A percentile compares a stretch with the other conserved stretches of the same genome.
phyloP scores from a whole-genome alignment of 805 yeast species.

The Tetrapisispora arboricola region DNA sequence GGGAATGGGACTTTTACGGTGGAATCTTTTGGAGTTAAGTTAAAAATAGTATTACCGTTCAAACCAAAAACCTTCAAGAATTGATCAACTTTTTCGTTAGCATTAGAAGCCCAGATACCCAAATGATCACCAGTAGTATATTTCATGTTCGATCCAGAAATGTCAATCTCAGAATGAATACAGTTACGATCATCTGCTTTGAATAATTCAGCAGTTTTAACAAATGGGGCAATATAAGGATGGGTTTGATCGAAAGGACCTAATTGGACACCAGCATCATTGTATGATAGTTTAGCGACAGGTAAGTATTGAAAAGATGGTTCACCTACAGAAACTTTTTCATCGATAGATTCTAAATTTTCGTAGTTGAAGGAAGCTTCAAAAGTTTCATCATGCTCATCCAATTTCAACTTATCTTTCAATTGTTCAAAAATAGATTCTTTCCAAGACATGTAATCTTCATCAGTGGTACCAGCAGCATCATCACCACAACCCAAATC shows the following conservation, averaged over 20 bases:
- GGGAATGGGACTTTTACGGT: constrained; percentile 58
- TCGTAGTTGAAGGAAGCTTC: constrained; percentile 53
- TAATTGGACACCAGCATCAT: constrained; percentile 32
- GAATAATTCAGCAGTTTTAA: constrained; percentile 59
- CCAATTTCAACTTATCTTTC: constrained; percentile 51
- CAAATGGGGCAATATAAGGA: constrained; percentile 71
- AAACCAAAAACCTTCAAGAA: constrained; percentile 59
- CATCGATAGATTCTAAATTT: constrained; percentile 30
- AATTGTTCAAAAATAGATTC: constrained; percentile 60
- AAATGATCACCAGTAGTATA: constrained; percentile 95
- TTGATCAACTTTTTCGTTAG: constrained; percentile 59
- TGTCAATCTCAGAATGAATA: constrained; percentile 82
- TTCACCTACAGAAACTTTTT: constrained; percentile 68
- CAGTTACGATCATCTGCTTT: constrained; percentile 58
- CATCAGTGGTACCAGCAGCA: constrained; percentile 90
- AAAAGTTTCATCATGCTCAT: constrained; percentile 64
- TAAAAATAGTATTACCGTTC: constrained; percentile 39
- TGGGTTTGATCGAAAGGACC: constrained; percentile 77
- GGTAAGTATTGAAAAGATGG: constrained; percentile 52
- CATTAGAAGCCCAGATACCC: constrained; percentile 89
- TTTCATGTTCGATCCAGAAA: constrained; percentile 60
- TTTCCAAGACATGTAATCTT: constrained; percentile 90
- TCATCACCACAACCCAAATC: constrained; percentile 90
- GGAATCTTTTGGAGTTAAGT: constrained; percentile 59
- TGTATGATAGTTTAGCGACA: constrained; percentile 25